A percentile compares a stretch with the other conserved stretches of the same genome.
Evolutionary conservation across 495 filamentous ascomycete genomes (phyloP).

Genomic region (Aspergillus asperescens): DNA sequence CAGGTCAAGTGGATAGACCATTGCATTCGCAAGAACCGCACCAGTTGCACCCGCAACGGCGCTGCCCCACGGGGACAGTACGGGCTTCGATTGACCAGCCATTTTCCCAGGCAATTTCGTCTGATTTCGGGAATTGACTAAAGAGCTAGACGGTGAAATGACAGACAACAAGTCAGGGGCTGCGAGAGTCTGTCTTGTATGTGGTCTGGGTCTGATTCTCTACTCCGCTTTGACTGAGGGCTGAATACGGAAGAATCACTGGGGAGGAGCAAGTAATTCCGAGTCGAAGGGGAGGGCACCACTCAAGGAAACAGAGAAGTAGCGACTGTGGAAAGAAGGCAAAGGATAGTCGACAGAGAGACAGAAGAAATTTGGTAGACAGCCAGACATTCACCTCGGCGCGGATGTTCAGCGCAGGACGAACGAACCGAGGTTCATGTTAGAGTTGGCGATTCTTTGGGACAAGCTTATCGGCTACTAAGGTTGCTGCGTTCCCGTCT

Average conservation of each 20-base stretch:
- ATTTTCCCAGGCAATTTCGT: slow-evolving; percentile 40
- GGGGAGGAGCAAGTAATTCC: not conserved
- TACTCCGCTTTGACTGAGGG: slow-evolving; percentile 10
- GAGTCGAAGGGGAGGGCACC: slow-evolving; percentile 1
- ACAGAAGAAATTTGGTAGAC: slow-evolving; percentile 9
- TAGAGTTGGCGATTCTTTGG: not conserved
- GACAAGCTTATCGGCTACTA: slow-evolving; percentile 11
- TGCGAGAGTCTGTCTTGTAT: not conserved
- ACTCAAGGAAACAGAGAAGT: not conserved
- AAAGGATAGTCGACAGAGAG: not conserved
- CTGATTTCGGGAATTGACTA: not conserved
- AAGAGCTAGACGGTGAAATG: not conserved
- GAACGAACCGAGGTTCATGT: slow-evolving; percentile 37
- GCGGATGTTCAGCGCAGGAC: too few relatives aligned
- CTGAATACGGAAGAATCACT: slow-evolving; percentile 9
- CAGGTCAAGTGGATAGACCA: slow-evolving; percentile 98
- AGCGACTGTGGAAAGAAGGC: too few relatives aligned
- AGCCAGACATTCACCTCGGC: slow-evolving; percentile 29
- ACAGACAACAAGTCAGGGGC: not conserved
- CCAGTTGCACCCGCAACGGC: slow-evolving; percentile 91
- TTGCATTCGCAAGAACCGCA: slow-evolving; percentile 88
- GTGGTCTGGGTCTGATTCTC: not conserved
- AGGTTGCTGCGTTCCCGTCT: slow-evolving; percentile 16
- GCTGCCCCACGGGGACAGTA: slow-evolving; percentile 86
- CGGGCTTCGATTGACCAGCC: slow-evolving; percentile 76